Evolutionary conservation across 768 basidiomycete species (phyloP).

Genomic region (Suillus brevipes): DNA sequence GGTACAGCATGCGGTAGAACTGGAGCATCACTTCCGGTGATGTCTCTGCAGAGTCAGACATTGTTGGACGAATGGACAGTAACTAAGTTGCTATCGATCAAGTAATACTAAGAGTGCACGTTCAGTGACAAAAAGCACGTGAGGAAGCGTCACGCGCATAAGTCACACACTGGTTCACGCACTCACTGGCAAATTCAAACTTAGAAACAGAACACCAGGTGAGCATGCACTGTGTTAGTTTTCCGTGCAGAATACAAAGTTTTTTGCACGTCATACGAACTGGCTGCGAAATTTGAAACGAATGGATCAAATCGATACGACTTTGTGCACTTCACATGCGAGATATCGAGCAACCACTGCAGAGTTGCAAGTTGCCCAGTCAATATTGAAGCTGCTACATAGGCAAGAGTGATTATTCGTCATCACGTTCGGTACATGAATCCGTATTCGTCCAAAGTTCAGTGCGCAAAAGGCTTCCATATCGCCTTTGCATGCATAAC

Average conservation of each 20-base stretch:
- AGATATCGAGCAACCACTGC: neutral
- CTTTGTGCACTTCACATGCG: neutral
- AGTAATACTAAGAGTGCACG: too few species aligned
- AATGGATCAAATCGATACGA: neutral
- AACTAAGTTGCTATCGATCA: constrained; percentile 13
- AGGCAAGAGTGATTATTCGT: neutral
- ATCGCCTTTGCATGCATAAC: neutral
- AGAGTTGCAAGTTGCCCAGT: neutral
- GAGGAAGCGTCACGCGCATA: constrained; percentile 23
- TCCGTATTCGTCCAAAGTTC: neutral
- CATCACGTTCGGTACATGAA: neutral
- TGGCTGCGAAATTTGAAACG: neutral
- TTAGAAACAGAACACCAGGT: too few species aligned
- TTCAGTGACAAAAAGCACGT: constrained; percentile 17
- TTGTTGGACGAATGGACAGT: neutral
- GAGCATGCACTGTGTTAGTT: neutral
- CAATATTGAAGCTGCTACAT: neutral
- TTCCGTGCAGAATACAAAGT: too few species aligned
- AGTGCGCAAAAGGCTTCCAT: neutral
- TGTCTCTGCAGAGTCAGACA: constrained; percentile 22
- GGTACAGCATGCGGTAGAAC: constrained; percentile 91
- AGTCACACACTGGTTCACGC: neutral
- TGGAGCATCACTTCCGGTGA: constrained; percentile 67
- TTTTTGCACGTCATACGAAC: too few species aligned
- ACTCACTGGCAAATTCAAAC: too few species aligned